Conservation (phyloP, 306 rosid genomes). For the Fragaria iinumae region DNA sequence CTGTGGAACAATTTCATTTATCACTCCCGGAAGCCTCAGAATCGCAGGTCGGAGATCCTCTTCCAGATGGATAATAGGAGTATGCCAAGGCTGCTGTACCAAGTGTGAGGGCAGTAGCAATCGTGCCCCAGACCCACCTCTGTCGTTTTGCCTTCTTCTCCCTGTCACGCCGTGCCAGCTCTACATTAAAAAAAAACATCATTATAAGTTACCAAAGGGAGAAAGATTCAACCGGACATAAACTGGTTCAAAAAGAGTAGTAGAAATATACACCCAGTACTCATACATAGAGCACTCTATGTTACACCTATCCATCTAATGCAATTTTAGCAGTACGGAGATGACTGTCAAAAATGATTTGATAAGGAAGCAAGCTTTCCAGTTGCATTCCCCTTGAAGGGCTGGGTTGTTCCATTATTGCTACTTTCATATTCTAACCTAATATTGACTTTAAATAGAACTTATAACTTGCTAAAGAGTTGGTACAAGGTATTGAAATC, state of each 20-base stretch:
- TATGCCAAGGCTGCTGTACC: constrained; percentile 73
- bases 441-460: neutral
- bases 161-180: constrained; percentile 76
- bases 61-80: constrained; percentile 63
- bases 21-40: constrained; percentile 39
- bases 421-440: neutral
- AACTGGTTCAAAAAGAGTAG: constrained; percentile 5
- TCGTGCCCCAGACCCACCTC: constrained; percentile 90
- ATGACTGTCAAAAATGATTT: neutral
- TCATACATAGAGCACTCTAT: neutral
- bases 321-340: neutral
- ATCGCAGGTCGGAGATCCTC: constrained; percentile 31
- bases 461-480: neutral
- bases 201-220: constrained; percentile 1
- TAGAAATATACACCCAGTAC: neutral
- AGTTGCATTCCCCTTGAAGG: neutral
- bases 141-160: constrained; percentile 61
- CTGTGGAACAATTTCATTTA: constrained; percentile 33
- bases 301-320: neutral
- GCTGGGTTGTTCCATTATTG: neutral
- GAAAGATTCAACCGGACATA: constrained; percentile 1
- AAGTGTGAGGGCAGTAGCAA: constrained; percentile 58
- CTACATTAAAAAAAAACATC: constrained; percentile 37
- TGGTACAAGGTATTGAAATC: constrained; percentile 20
- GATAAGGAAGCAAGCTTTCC: neutral